Base-by-base conservation (phyloP, 2,329 filamentous ascomycete genomes). In the Passalora sequoiae region DNA sequence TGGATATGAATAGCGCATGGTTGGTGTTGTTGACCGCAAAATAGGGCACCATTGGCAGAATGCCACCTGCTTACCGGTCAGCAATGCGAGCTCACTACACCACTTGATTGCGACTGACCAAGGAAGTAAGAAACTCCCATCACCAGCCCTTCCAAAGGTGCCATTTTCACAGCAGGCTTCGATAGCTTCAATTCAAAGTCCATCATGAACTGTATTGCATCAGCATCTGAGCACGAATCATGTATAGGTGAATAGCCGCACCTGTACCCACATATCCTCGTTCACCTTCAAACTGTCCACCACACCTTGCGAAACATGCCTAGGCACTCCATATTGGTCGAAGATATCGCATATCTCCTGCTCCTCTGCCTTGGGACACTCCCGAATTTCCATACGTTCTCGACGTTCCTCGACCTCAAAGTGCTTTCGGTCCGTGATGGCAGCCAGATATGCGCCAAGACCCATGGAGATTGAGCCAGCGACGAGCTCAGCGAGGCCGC, bases 401-500 rank as follows among this genome's bases (percentile, higher is more conserved):
- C 71, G 68, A 42, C 62, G 60, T 49, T 72, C 68, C 53, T 76
- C 72, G 12, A 71, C 70, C 40, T 70, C 66, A 60, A 74, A 76
- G 50, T 70, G 69, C 50, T 73, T 69, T 31, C 53, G 49, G 58
- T 82, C 77, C 0, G 77, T 78, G 30, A 72, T 69, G 20, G 80
- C 81, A 6, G 82, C 83, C 1, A 89, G 71, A 60, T 84, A 88
- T 5, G 81, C 84, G 17, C 84, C 83, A 4, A 89, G 70, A 1
- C 84, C 84, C 85, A 89, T 89, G 41, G 77, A 83, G 53, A 89
- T 86, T 53, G 81, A 80, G 13, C 85, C 84, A 0, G 82, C 81
- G 60, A 86, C 83, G 37, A 89, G 73, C 68, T 89, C 84, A 4
- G 84, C 84, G 21, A 86, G 69, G 5, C 84, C 84, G 39, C 81